Evolutionary conservation across 805 yeast species (phyloP).

Genomic region (Schizosaccharomyces osmophilus): DNA sequence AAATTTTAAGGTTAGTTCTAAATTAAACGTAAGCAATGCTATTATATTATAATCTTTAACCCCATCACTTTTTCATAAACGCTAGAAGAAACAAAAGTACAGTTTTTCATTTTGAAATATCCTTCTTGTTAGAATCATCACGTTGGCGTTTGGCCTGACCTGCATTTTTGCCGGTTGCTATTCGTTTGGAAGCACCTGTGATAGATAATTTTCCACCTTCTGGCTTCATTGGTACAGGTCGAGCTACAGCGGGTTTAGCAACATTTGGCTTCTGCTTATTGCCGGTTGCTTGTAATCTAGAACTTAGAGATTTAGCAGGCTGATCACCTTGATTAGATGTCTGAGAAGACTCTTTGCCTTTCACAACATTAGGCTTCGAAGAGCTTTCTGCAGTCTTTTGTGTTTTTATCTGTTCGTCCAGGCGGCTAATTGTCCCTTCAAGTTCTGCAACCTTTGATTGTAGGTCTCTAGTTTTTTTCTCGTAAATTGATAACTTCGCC

Average conservation of each 20-base stretch:
- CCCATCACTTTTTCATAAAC: background rate
- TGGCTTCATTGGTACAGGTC: conserved; percentile 1
- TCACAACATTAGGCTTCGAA: background rate
- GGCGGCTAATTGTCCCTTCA: background rate
- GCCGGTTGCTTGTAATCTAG: background rate
- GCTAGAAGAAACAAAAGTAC: background rate
- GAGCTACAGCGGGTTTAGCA: background rate
- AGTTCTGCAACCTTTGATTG: background rate
- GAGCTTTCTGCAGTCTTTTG: background rate
- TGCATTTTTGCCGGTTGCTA: background rate
- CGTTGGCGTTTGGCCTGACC: background rate
- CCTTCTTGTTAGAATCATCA: background rate
- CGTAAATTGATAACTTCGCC: background rate
- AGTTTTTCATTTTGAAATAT: background rate
- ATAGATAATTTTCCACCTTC: background rate
- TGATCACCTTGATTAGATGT: background rate
- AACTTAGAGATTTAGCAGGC: background rate
- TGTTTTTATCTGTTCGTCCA: background rate
- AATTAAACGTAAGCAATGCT: too few species aligned
- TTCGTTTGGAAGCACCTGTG: background rate
- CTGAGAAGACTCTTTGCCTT: background rate
- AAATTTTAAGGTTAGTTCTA: too few species aligned
- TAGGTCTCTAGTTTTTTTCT: background rate
- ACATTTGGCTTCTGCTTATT: background rate
- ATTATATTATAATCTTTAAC: too few species aligned